phyloP scores from a whole-genome alignment of 2,329 filamentous ascomycete genomes.

The Bretziella fagacearum region DNA sequence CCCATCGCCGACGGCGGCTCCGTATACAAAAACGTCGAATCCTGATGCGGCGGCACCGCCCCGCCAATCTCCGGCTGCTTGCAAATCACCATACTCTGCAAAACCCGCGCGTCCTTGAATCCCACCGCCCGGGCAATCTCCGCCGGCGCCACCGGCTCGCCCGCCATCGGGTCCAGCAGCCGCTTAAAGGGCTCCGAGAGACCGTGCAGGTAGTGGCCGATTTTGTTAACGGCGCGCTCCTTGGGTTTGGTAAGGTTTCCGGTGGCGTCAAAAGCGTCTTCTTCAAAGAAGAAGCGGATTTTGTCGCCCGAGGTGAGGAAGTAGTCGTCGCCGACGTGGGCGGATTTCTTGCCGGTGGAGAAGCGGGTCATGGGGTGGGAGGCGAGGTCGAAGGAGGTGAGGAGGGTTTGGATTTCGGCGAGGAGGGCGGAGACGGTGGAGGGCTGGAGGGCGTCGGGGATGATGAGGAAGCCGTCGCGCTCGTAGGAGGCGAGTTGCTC shows the following conservation, averaged over 20 bases:
- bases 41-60: constrained; percentile 79
- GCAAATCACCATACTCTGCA: constrained; percentile 97
- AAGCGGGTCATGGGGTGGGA: constrained; percentile 89
- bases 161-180: constrained; percentile 34
- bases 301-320: constrained; percentile 84
- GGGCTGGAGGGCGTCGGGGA: constrained; percentile 57
- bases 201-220: constrained; percentile 60
- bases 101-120: constrained; percentile 55
- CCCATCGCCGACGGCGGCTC: constrained; percentile 76
- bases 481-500: constrained; percentile 57
- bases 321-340: constrained; percentile 87
- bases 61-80: constrained; percentile 95
- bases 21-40: constrained; percentile 85
- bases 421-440: constrained; percentile 52
- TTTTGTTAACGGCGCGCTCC: constrained; percentile 74
- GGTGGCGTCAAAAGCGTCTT: constrained; percentile 59
- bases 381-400: constrained; percentile 58
- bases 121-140: constrained; percentile 54
- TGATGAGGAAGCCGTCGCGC: constrained; percentile 75
- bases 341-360: constrained; percentile 57
- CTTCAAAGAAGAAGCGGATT: constrained; percentile 92
- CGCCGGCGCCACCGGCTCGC: constrained; percentile 28
- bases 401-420: constrained; percentile 54
- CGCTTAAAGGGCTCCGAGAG: constrained; percentile 49
- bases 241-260: constrained; percentile 63